Base-by-base conservation (phyloP, 768 basidiomycete genomes). In the Termitomyces sp. region DNA sequence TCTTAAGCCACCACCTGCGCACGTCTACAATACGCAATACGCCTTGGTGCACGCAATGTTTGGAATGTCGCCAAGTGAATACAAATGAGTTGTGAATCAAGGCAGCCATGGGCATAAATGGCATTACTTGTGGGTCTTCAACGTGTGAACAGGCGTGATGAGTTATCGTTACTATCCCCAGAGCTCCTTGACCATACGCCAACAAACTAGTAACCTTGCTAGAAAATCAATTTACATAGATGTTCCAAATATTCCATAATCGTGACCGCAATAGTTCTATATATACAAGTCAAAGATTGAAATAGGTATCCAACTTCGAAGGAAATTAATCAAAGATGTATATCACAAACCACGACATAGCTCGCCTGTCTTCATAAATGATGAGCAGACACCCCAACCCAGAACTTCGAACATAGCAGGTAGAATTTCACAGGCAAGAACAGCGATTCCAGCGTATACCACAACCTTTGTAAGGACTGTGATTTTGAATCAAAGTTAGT, bases 401-500 rank as follows among this genome's bases (percentile, higher is more conserved):
- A 88, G 60, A 2, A 80, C 50, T 60, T 87, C 83, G 61, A 90
- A 93, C 62, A 82, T 66, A 12, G 85, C 70, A 0, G 92, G 92
- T 32, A 87, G 72, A 0, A 74, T 68, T 60, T 87, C 83, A 14
- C 73, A 69, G 2, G 85, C 81, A 11, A 94, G 65, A 12, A 88
- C 68, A 0, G 81, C 92, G 57, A 98, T 96, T 0, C 95, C 94
- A 49, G 81, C 78, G 66, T 98, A 96, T 5, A 95, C 93, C 43
- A 92, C 83, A 12, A 94, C 84, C 73, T 94, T 95, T 26, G 93
- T 94, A 58, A 94, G 69, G 8, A 94, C 92, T 93, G 46, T 24
- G n/a, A 26, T 10, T 24, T 1, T 2, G 38, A n/a, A 10, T 26
- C 24, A 12, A 28, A 26, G 3, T 50, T 17, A 19, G 8, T 8